phyloP scores from a whole-genome alignment of 805 yeast genomes.

The Saitoella complicata region DNA sequence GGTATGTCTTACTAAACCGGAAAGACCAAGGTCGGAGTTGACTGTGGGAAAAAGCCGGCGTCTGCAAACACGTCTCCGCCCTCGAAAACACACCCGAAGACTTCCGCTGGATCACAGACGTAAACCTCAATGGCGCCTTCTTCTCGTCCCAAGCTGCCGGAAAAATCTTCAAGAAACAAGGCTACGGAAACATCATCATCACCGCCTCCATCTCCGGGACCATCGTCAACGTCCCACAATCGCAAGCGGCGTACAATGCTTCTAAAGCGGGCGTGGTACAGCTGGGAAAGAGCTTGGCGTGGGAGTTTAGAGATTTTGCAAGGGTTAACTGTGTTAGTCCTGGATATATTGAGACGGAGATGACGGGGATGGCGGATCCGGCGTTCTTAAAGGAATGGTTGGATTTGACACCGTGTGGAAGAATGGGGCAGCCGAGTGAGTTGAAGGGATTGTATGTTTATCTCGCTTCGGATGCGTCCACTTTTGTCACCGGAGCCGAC shows the following conservation, averaged over 20 bases:
- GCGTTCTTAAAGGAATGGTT: constrained; percentile 21
- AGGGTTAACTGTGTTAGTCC: constrained; percentile 71
- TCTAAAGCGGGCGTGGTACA: constrained; percentile 76
- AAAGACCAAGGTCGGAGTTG: no score
- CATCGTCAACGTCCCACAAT: constrained; percentile 73
- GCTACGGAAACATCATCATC: constrained; percentile 64
- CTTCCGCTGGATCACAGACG: constrained; percentile 48
- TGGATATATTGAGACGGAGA: constrained; percentile 68
- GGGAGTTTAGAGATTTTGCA: constrained; percentile 84
- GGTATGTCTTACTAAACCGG: constrained; percentile 27
- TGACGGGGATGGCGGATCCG: constrained; percentile 18
- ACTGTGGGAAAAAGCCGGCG: constrained; percentile 30
- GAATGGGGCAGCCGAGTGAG: constrained; percentile 60
- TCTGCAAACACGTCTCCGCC: constrained; percentile 52
- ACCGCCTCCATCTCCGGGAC: constrained; percentile 87
- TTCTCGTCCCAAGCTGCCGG: constrained; percentile 52
- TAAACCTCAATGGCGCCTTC: constrained; percentile 51
- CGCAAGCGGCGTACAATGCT: constrained; percentile 73
- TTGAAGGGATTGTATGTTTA: constrained; percentile 46
- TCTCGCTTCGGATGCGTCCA: constrained; percentile 65
- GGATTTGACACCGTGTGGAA: constrained; percentile 39
- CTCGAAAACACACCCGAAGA: constrained; percentile 50
- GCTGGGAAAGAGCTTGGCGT: constrained; percentile 59
- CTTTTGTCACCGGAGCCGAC: constrained; percentile 67
- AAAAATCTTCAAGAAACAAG: constrained; percentile 54